Base-by-base conservation (phyloP, 257 asterid species). In the Fraxinus americana region DNA sequence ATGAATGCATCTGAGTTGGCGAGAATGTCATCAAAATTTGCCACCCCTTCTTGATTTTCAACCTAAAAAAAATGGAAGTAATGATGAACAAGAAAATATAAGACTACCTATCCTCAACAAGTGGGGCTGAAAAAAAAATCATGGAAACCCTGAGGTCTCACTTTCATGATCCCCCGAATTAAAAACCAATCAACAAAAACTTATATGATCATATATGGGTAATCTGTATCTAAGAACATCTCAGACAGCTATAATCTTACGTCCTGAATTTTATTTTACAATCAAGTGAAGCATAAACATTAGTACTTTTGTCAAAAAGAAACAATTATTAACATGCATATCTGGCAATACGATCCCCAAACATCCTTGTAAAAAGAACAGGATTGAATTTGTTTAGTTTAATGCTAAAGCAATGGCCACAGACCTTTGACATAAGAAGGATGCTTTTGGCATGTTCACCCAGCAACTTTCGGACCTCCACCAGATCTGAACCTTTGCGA, bases 401-500 rank as follows among this genome's bases (percentile, higher is more conserved):
- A 34, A 34, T 4, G 38, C 38, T 34, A 34, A 34, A 34, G 38
- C 38, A 34, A 34, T 29, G 63, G 9, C 25, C 65, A 4, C 65
- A 54, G 17, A 54, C 90, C 90, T 84, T 84, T 45, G 86, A 84
- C 90, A 84, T 86, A 63, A 86, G 84, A 73, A 84, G 84, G 75
- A 86, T 84, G 78, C 27, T 84, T 41, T 84, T 86, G 78, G 90
- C 86, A 72, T 86, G 90, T 43, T 79, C 78, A 6, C 90, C 90
- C 71, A 86, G 82, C 77, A 84, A 79, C 81, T 84, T 86, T 23
- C 90, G 87, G 43, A 86, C 90, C 71, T 86, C 86, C 12, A 82
- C 85, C 80, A 86, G 67, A 77, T 86, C 90, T 9, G 90, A 86
- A 72, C 88, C 90, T 78, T 84, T 86, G 61, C 88, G 88, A 71